Evolutionary conservation across 2,329 filamentous ascomycete genomes (phyloP), one percentile per base, ranked within the genome.

Genomic region (Paracorniculantispora psalliotae): DNA sequence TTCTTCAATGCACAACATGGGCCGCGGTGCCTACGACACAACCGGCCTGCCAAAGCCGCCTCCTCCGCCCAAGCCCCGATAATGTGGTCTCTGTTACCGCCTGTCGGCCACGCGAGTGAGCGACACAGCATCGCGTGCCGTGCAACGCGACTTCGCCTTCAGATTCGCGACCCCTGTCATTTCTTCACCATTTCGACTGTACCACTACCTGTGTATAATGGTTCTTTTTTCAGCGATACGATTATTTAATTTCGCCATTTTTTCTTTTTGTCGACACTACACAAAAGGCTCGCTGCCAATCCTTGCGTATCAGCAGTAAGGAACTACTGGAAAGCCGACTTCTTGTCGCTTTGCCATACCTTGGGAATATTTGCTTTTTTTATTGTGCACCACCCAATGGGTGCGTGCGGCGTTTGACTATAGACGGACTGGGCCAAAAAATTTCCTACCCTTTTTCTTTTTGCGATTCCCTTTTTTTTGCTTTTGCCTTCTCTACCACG

Each of bases 21-120:
- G 77, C 62, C 74, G 79, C 60, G 79, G 79, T 60, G 79, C 77
- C 63, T 81, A 81, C 66, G 79, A 81, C 64, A 79, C 77, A 63
- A 81, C 78, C 25, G 77, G 77, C 49, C 71, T 80, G 25, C 71
- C 73, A 60, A 80, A 81, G 71, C 79, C 59, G 23, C 37, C 78
- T 59, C 73, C 74, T 28, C 72, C 71, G 53, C 75, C 75, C 54
- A 73, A 74, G 67, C 73, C 73, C 58, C 70, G 65, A 66, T 76
- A 71, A 73, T 62, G 52, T 35, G 15, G 33, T 25, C 12, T 26
- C 21, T 5, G 9, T 19, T 6, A 6, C 17, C 19, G 2, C 17
- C 10, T 44, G 37, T 50, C 37, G 49, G 55, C 59, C 33, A 12
- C 25, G 30, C 21, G 44, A 12, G 19, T 17, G 26, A n/a, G 39